Evolutionary conservation across 2,329 filamentous ascomycete species (phyloP), one percentile per base, ranked within the genome.

Genomic region (Neofusicoccum laricinum): DNA sequence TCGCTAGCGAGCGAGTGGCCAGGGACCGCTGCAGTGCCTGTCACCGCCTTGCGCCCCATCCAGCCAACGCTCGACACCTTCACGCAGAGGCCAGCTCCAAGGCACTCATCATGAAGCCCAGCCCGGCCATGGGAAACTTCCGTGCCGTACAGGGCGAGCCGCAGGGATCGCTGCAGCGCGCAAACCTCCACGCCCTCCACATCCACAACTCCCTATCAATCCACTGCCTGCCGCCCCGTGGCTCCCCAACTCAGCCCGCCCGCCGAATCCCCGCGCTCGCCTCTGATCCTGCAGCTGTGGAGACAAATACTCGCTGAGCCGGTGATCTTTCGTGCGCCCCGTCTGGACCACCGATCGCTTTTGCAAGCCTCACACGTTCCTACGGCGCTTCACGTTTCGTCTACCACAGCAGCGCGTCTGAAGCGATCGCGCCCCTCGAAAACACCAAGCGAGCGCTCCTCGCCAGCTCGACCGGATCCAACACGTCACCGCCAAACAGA

Each of bases 111-210:
- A 43, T 32, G 38, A n/a, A 43, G 57, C 57, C 57, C 19, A 41
- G 41, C 57, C 34, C n/a, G 46, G 41, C n/a, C 61, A 46, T 64
- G 65, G 58, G 59, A 55, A 61, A 49, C 64, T 66, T 66, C 66
- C 67, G 69, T 65, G 64, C 68, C 46, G 61, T 55, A 67, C 63
- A 67, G 68, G 64, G 67, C 5, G 8, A 21, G 14, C 53, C 7
- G 68, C 68, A 67, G 66, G 69, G 66, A 62, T 45, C 14, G 38
- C 46, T 43, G n/a, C 43, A 7, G 15, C 12, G 17, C 17, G 49
- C 38, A 19, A 36, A 38, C 41, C 17, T 43, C 51, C 17, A 57
- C 51, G 38, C 36, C 34, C 4, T 43, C 2, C 11, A 21, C 19
- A n/a, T 25, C 15, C 51, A 8, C 36, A 14, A 19, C 32, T 12